Base-by-base conservation (phyloP, 1,139 yeast genomes). In the Suhomyces atakaporum region DNA sequence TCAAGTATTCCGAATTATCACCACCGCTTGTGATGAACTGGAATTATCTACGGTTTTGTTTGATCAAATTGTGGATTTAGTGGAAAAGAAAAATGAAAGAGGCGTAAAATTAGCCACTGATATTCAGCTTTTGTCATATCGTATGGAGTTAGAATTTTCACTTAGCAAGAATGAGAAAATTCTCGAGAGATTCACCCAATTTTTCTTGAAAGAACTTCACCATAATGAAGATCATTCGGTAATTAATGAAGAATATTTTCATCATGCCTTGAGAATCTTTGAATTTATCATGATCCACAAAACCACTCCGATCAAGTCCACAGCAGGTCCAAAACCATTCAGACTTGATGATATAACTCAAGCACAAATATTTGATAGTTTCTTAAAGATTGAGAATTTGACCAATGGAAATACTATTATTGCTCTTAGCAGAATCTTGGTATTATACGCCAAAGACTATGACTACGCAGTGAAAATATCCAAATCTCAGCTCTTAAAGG, bases 381-480 rank as follows among this genome's bases (percentile, higher is more conserved):
- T 84, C 14, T 47, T 77, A 2, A 46, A 56, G 2, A 55, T 75
- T 3, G 60, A 63, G 3, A 63, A 63, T 0, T 54, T 79, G 7
- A 53, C 64, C 1, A 68, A 66, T 27, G 66, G 73, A 13, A 63
- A 71, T 25, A 59, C 77, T 2, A 82, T 84, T 0, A 47, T 73
- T 2, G 73, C 79, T 0, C 56, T 79, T 2, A 67, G 79, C 9
- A 66, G 81, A 25, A 50, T 83, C 1, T 55, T 84, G 38, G 69
- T 80, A 0, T 53, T 82, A 8, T 77, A 73, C 44, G 69, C 87
- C 7, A 65, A 71, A 25, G 66, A 72, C 10, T 71, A 70, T 15
- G 54, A 49, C 0, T 60, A 53, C 35, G 72, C 79, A 3, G 45
- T 47, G 3, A 50, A 47, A 22, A 66, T 86, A 13, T 53, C 76